Evolutionary conservation across 2,329 filamentous ascomycete species (phyloP).

Genomic region (Alternaria gaisen): DNA sequence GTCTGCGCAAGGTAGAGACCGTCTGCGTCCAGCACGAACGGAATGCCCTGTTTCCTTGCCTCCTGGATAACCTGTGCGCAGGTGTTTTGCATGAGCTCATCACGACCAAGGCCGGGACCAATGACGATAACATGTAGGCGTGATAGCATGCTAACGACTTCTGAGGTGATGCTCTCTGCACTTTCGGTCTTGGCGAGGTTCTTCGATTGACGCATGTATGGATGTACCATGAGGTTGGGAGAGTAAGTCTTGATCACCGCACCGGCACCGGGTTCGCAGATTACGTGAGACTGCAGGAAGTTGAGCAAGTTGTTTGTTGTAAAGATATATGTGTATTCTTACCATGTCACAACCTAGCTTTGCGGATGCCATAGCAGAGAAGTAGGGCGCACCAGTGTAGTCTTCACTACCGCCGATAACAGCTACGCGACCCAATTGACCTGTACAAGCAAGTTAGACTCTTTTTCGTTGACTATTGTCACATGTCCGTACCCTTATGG

Average conservation of each 20-base stretch:
- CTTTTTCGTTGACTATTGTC: neutral
- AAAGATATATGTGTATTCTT: slow-evolving; percentile 24
- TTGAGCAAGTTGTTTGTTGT: slow-evolving; percentile 25
- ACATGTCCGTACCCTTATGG: slow-evolving; percentile 78
- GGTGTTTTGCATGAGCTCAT: slow-evolving; percentile 88
- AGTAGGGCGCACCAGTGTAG: slow-evolving; percentile 97
- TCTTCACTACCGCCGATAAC: slow-evolving; percentile 96
- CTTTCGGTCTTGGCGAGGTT: slow-evolving; percentile 64
- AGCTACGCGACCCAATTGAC: slow-evolving; percentile 88
- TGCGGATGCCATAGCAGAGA: slow-evolving; percentile 96
- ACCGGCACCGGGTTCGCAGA: slow-evolving; percentile 88
- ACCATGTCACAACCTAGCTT: slow-evolving; percentile 92
- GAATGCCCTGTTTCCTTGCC: slow-evolving; percentile 74
- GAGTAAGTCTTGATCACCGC: slow-evolving; percentile 96
- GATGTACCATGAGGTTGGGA: slow-evolving; percentile 98
- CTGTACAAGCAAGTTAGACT: slow-evolving; percentile 57
- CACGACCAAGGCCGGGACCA: slow-evolving; percentile 89
- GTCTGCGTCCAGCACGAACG: slow-evolving; percentile 92
- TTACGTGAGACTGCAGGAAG: slow-evolving; percentile 78
- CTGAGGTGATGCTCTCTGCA: slow-evolving; percentile 69
- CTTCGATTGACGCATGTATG: slow-evolving; percentile 84
- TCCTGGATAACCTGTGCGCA: slow-evolving; percentile 80
- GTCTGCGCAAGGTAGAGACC: slow-evolving; percentile 81
- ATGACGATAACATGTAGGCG: slow-evolving; percentile 93
- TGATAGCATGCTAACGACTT: slow-evolving; percentile 80